Base-by-base conservation (phyloP, 768 basidiomycete species). In the Gymnopilus junonius region DNA sequence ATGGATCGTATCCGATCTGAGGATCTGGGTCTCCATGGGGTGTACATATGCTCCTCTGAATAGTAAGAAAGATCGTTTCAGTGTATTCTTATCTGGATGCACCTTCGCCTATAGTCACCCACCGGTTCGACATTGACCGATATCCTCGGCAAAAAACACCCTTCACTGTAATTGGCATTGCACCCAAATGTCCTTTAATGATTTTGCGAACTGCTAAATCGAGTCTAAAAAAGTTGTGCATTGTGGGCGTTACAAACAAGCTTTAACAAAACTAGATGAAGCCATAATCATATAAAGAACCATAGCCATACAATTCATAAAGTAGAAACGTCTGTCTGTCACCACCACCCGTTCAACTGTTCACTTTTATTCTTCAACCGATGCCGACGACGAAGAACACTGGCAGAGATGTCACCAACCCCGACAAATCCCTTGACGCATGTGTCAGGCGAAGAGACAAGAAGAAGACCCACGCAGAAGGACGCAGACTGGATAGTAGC, bases 181-280 rank as follows among this genome's bases (percentile, higher is more conserved):
- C n/a, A n/a, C n/a, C n/a, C n/a, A n/a, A n/a, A 42, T 42, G 8
- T 35, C 35, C 35, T 35, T n/a, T 42, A 6, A 42, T 20, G 8
- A 4, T 20, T 5, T 8, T 3, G 14, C 4, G 35, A 21, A 21
- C 11, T 27, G 20, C 20, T 39, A 31, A 23, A 48, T 34, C 39
- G 27, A 51, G 27, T 45, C 51, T n/a, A 42, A 64, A 59, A 29
- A 63, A 42, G 48, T 40, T 27, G 29, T 6, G 42, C 29, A 64
- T 45, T 60, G 54, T 51, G 17, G 27, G 51, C 61, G 61, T 54
- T 65, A 65, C 64, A 65, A 65, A 58, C 55, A 60, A 57, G 45
- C 45, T 39, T 55, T 59, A 48, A 55, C 50, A 59, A 50, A 56
- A 55, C 50, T 53, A 61, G 40, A 61, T 40, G 43, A 42, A 40